Evolutionary conservation across 345 rosid species (phyloP).

Genomic region (Murraya paniculata): DNA sequence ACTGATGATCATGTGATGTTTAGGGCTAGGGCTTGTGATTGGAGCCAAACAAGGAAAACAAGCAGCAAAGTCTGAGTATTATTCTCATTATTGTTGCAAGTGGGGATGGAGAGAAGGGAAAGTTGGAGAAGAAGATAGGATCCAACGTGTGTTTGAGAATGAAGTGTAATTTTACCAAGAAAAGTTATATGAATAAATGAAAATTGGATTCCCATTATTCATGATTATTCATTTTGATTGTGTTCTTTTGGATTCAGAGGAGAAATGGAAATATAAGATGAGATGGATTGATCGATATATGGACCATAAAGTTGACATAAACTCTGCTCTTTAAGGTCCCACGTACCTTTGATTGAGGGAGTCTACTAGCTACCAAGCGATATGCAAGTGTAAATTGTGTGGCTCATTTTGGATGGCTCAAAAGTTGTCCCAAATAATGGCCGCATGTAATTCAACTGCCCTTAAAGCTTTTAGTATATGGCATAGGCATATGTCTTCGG

Average conservation of each 20-base stretch:
- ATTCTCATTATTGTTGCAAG: conserved; percentile 18
- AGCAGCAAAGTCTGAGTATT: not conserved
- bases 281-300: not conserved
- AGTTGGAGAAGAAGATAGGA: conserved; percentile 22
- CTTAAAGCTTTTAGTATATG: not conserved
- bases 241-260: not conserved
- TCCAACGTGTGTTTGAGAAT: conserved; percentile 30
- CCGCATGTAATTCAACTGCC: not conserved
- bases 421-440: conserved; percentile 13
- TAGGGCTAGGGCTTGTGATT: conserved; percentile 5
- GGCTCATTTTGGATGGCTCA: conserved; percentile 5
- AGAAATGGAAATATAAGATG: not conserved
- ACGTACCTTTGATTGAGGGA: not conserved
- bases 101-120: conserved; percentile 5
- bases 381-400: not conserved
- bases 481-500: not conserved
- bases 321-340: not conserved
- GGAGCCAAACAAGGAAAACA: conserved; percentile 15
- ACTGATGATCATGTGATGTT: conserved; percentile 27
- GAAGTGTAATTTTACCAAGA: not conserved
- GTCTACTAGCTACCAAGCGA: not conserved
- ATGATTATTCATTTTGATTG: not conserved
- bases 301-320: conserved; percentile 7
- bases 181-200: not conserved
- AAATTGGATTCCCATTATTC: too few relatives aligned